Base-by-base conservation (phyloP, 352 stramenopile genomes). In the Blastocystis sp. region DNA sequence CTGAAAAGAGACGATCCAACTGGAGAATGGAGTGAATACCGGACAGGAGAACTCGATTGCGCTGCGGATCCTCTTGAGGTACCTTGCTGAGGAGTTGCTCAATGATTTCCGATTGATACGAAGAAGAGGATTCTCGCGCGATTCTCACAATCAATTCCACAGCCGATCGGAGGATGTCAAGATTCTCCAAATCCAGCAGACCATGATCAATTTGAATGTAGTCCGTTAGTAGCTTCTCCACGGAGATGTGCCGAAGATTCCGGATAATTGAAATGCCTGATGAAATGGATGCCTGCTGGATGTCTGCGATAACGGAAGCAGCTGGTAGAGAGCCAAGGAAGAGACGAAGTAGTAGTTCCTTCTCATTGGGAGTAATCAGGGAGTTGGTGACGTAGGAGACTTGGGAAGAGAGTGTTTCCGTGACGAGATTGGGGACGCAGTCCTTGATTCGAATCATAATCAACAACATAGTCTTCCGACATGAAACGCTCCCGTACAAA, bases 361-460 rank as follows among this genome's bases (percentile, higher is more conserved):
- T 16, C 32, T 71, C 59, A 7, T 71, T 71, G 59, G 59, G 59
- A 71, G 32, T 11, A 0, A 27, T 16, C 4, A 46, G 4, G 32
- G 59, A 9, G 0, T 36, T 11, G 0, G 18, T 36, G 14, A 71
- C 4, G 36, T 11, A 21, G 38, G 59, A 71, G 7, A 38, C 32
- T 18, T 44, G 24, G 32, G 8, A 18, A 6, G 18, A 38, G 6
- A 71, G 14, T 0, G 32, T 11, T 16, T 11, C 18, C 14, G 8
- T 6, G 4, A 71, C 32, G 14, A 71, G 8, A 27, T 18, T 9
- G 8, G 59, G 24, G n/a, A 38, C 14, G n/a, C 4, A 9, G 0
- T 71, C 59, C 59, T 71, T 71, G 4, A 71, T 18, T 27, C 32
- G n/a, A 29, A 71, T 71, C 32, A 71, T 16, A 44, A 71, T 71